These are phyloP conservation scores for Quercus phellos DNA, from an alignment of 331 rosid genomes.

Conservation along the genomic window DNA sequence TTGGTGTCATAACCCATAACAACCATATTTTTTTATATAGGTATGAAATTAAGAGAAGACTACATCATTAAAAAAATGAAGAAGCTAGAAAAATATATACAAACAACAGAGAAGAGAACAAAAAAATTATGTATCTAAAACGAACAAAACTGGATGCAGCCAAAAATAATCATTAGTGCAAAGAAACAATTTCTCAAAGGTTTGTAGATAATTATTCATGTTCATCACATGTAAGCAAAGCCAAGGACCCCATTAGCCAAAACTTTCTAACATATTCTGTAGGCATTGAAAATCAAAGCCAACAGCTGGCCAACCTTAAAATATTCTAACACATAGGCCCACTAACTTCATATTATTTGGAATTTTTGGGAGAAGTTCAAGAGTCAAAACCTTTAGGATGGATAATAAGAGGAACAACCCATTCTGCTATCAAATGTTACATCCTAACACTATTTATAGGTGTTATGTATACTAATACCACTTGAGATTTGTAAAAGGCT, in stretches of 20 bases:
- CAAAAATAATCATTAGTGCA: neutral
- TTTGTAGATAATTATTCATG: neutral
- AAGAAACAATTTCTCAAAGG: neutral
- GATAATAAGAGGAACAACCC: neutral
- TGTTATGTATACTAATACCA: neutral
- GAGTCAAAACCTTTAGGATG: neutral
- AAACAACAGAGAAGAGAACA: too few relatives aligned
- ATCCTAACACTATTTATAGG: neutral
- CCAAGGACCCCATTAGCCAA: neutral
- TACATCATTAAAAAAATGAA: too few relatives aligned
- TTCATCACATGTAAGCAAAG: neutral
- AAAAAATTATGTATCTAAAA: too few relatives aligned
- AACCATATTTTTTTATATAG: neutral
- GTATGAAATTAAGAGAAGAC: too few relatives aligned
- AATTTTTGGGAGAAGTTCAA: neutral
- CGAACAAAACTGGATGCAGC: too few relatives aligned
- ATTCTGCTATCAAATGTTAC: neutral
- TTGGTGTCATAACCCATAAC: neutral
- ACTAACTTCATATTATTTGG: neutral
- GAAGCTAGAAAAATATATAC: too few relatives aligned
- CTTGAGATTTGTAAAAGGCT: neutral
- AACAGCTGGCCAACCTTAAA: neutral
- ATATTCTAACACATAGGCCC: neutral
- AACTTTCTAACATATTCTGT: neutral
- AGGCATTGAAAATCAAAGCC: neutral